A percentile compares a stretch with the other conserved stretches of the same genome.
These are phyloP conservation scores for Candida albicans DNA, from an alignment of 1,139 yeast species.

Conservation along the genomic window DNA sequence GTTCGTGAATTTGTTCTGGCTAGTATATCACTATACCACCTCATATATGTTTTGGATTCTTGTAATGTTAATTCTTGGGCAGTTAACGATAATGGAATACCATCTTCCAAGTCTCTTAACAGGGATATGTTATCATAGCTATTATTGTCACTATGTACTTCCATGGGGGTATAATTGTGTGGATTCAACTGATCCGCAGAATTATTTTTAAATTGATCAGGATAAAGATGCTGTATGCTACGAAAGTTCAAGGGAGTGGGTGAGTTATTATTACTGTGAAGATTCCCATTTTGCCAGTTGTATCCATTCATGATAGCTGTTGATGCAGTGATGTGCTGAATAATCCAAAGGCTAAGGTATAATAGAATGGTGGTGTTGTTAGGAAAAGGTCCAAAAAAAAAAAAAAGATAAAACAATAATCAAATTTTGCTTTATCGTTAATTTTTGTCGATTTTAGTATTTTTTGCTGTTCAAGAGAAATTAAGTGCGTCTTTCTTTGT, in stretches of 20 bases:
- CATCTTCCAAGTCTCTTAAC: conserved; percentile 5
- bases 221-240: conserved; percentile 12
- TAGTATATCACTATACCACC: conserved; percentile 76
- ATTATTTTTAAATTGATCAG: conserved; percentile 15
- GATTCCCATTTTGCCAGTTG: conserved; percentile 3
- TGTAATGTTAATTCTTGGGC: conserved; percentile 60
- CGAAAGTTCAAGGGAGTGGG: conserved; percentile 9
- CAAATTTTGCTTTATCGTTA: background rate
- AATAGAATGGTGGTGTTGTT: no score
- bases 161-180: conserved; percentile 1
- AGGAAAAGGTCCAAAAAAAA: background rate
- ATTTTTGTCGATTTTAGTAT: conserved; percentile 2
- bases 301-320: conserved; percentile 4
- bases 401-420: background rate
- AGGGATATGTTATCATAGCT: conserved; percentile 10
- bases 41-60: conserved; percentile 68
- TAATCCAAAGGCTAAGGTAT: background rate
- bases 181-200: conserved; percentile 16
- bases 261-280: conserved; percentile 4
- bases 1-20: conserved; percentile 57
- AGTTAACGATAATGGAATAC: conserved; percentile 60
- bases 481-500: conserved; percentile 1
- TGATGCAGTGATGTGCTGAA: no score
- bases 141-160: conserved; percentile 11
- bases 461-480: conserved; percentile 2